Conservation (phyloP, 1,139 yeast genomes). For the Debaryomycetaceae sp. region DNA sequence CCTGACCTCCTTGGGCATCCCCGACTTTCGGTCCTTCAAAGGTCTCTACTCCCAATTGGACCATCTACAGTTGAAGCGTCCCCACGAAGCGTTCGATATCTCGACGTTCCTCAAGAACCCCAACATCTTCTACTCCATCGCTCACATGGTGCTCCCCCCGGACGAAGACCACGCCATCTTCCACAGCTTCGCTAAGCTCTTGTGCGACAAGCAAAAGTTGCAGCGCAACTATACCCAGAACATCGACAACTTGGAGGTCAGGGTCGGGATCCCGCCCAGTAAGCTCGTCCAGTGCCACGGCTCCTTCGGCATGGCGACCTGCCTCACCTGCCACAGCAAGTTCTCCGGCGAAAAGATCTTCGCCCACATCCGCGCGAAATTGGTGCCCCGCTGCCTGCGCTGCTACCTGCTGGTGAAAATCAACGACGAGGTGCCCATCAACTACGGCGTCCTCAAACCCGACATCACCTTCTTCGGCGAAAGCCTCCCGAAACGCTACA, state of each 20-base stretch:
- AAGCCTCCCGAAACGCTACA: slow-evolving; percentile 44
- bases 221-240: slow-evolving; percentile 89
- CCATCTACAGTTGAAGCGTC: slow-evolving; percentile 63
- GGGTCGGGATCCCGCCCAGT: slow-evolving; percentile 63
- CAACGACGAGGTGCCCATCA: slow-evolving; percentile 9
- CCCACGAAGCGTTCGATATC: slow-evolving; percentile 87
- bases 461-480: slow-evolving; percentile 95
- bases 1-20: slow-evolving; percentile 85
- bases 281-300: slow-evolving; percentile 92
- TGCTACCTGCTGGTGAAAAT: slow-evolving; percentile 33
- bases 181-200: slow-evolving; percentile 67
- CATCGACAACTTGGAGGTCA: slow-evolving; percentile 84
- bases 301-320: slow-evolving; percentile 83
- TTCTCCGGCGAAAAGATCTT: slow-evolving; percentile 60
- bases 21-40: slow-evolving; percentile 84
- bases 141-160: slow-evolving; percentile 75
- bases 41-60: slow-evolving; percentile 73
- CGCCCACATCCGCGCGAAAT: slow-evolving; percentile 47
- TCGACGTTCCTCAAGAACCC: slow-evolving; percentile 69
- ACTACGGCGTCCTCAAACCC: slow-evolving; percentile 63
- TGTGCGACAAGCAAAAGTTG: slow-evolving; percentile 70
- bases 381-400: slow-evolving; percentile 63
- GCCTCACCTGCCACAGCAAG: slow-evolving; percentile 63
- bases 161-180: slow-evolving; percentile 63
- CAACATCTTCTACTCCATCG: slow-evolving; percentile 72